Evolutionary conservation across 2,329 filamentous ascomycete species (phyloP), one percentile per base, ranked within the genome.

Genomic region (Phaeomoniella chlamydospora): DNA sequence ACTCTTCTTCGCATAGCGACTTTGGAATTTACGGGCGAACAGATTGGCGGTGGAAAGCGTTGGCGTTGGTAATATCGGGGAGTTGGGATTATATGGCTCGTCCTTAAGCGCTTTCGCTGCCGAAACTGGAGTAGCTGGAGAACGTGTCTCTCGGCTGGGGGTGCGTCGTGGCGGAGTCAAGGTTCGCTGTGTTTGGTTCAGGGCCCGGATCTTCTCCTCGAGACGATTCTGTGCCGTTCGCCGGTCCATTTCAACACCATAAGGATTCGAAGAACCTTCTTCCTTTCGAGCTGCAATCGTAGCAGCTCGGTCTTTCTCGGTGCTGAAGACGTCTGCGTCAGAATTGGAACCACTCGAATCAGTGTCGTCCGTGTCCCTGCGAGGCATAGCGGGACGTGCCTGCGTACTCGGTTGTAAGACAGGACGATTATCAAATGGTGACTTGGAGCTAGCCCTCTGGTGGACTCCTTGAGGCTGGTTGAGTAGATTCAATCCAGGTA

Each of bases 241-340:
- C 16, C 18, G 15, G 32, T 17, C 15, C 6, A 17, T 4, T 17
- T 12, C 6, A 13, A 18, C 6, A 34, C 14, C 11, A 18, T 34
- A 15, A 13, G 18, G 18, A n/a, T 26, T 26, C 9, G 9, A n/a
- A 26, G 22, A 26, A 9, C n/a, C 9, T 9, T 26, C 22, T 9
- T 26, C 9, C n/a, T 26, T 6, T n/a, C 18, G 32, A 15, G n/a
- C 14, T 17, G 14, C 6, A 6, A 45, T 46, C 16, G 51, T 48
- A 9, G 55, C 37, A 10, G 36, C 18, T 29, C 48, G 45, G 16
- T 42, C 38, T 29, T 45, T 52, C 19, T 40, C 43, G 17, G 41
- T 36, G 22, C 35, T 36, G 26, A 42, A 35, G 4, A 39, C 38
- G n/a, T 44, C 40, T n/a, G 43, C 41, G 5, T 13, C 22, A 4